Evolutionary conservation across 176 grass and related monocot species (phyloP).

Genomic region (Saccharum officinarum): DNA sequence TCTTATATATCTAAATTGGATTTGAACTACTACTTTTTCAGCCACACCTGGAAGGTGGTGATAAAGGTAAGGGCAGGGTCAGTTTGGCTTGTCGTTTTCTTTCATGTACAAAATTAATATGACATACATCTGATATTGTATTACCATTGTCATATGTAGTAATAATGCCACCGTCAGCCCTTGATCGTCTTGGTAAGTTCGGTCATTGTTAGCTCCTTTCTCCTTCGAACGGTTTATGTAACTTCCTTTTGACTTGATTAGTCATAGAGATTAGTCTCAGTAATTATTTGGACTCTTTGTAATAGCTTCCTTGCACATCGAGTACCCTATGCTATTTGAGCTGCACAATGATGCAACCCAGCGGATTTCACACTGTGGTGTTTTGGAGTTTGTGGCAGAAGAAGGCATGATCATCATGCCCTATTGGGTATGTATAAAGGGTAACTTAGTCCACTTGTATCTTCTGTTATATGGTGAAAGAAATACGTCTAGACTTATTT

Average conservation of each 20-base stretch:
- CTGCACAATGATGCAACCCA: conserved; percentile 65
- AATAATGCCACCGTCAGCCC: conserved; percentile 88
- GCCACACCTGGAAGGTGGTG: conserved; percentile 80
- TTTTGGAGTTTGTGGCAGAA: conserved; percentile 93
- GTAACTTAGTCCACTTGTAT: neutral
- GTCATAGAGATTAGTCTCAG: neutral
- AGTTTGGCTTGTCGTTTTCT: neutral
- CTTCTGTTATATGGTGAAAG: conserved; percentile 28
- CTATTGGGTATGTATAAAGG: conserved; percentile 65
- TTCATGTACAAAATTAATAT: neutral
- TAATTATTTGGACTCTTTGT: conserved; percentile 33
- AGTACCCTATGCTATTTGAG: conserved; percentile 95
- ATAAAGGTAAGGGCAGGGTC: conserved; percentile 53
- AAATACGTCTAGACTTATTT: neutral
- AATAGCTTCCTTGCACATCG: conserved; percentile 77
- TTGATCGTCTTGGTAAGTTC: conserved; percentile 82
- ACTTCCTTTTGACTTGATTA: conserved; percentile 16
- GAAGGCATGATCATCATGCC: conserved; percentile 97
- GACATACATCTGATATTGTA: conserved; percentile 12
- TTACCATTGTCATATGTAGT: conserved; percentile 52
- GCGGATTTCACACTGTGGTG: conserved; percentile 83
- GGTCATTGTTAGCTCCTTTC: neutral
- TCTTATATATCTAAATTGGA: conserved; percentile 24
- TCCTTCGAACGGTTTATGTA: neutral
- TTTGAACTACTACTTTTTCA: conserved; percentile 36